Base-by-base conservation (phyloP, 1,284 basidiomycete genomes). In the Cryptococcus hybrid region DNA sequence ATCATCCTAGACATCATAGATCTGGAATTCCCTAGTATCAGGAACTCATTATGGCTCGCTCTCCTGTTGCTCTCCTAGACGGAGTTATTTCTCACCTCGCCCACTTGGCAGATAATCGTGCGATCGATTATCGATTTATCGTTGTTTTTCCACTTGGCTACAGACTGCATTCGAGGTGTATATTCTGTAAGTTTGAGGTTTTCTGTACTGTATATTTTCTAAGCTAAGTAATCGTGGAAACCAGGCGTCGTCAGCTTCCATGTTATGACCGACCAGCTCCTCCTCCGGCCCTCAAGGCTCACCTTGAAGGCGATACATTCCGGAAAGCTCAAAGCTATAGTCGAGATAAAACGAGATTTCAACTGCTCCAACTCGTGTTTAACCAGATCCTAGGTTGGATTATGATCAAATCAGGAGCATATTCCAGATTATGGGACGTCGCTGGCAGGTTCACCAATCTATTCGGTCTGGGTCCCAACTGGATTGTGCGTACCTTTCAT, bases 261-360 rank as follows among this genome's bases (percentile, higher is more conserved):
- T 81, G 90, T 52, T 95, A 92, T 76, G 86, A 84, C 1, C 88
- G 88, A 65, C 84, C 82, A 0, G 79, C 82, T n/a, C 91, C 93
- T 0, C 94, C 93, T 0, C 74, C 84, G 0, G 86, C 85, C 1
- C 84, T 97, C 3, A 85, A 84, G 0, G 78, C 79, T 0, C 88
- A 95, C 71, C 88, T 96, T 64, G 82, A 83, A 6, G 74, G 81
- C 13, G 85, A 88, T 1, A 87, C 86, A 6, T 96, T 93, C 77
- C 79, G 85, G 59, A 96, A 96, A 70, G 93, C 92, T 0, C 94
- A 98, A 76, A 79, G 81, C 34, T 99, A 99, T 79, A 91, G 92
- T 15, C 84, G 84, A 51, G 91, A 95, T 83, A 97, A 98, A 79
- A 88, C 92, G n/a, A 84, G 84, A 67, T 95, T 90, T 76, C 84